A percentile compares a stretch with the other conserved stretches of the same genome.
These are phyloP conservation scores for Talaromyces borbonicus DNA, from an alignment of 495 filamentous ascomycete genomes.

Conservation along the genomic window DNA sequence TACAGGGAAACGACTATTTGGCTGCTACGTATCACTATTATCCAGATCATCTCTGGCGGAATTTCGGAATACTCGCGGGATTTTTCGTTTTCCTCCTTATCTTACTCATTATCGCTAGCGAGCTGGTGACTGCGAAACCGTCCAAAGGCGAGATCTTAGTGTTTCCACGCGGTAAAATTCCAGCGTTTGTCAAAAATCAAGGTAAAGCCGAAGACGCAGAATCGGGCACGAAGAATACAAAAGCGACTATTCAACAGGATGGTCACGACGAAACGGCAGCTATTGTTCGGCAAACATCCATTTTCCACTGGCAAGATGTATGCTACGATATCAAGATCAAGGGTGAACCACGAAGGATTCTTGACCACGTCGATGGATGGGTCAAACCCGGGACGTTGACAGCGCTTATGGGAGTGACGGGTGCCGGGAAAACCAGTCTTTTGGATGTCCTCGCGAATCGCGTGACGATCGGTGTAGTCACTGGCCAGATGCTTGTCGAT, in stretches of 20 bases:
- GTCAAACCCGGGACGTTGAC: conserved; percentile 59
- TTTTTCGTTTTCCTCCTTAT: conserved; percentile 55
- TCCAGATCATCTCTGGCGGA: conserved; percentile 55
- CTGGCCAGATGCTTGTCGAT: conserved; percentile 45
- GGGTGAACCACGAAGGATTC: conserved; percentile 45
- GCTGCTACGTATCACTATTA: conserved; percentile 45
- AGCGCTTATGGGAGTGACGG: conserved; percentile 53
- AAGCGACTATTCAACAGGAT: conserved; percentile 18
- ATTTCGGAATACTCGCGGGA: conserved; percentile 56
- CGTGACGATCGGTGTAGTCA: conserved; percentile 42
- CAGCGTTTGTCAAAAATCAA: conserved; percentile 11
- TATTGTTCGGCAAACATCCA: conserved; percentile 51
- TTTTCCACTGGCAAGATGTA: conserved; percentile 77
- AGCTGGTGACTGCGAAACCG: conserved; percentile 38
- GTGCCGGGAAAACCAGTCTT: conserved; percentile 61
- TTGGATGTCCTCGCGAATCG: conserved; percentile 51
- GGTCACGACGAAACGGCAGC: conserved; percentile 19
- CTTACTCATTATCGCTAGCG: conserved; percentile 34
- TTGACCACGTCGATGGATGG: conserved; percentile 56
- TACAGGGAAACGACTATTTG: conserved; percentile 45
- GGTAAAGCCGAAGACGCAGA: conserved; percentile 25
- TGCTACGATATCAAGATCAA: conserved; percentile 62
- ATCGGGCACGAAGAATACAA: conserved; percentile 30
- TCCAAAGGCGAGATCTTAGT: conserved; percentile 45
- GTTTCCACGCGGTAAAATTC: conserved; percentile 36